phyloP scores from a whole-genome alignment of 148 eudicot genomes.

The Tetragonia tetragonoides region DNA sequence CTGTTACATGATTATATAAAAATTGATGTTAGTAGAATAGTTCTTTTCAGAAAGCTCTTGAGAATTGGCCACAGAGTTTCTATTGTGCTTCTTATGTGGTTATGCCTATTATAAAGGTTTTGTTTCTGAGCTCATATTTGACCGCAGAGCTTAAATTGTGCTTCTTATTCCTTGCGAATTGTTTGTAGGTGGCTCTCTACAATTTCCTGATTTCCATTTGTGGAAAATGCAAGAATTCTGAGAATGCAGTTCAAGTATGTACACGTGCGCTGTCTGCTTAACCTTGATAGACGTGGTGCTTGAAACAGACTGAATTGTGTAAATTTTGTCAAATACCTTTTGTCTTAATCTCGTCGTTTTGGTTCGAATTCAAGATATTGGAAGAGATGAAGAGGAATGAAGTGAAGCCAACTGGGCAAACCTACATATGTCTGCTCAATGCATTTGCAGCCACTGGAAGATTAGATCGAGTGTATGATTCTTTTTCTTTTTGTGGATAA shows the following conservation, averaged over 20 bases:
- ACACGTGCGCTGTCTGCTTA: slow-evolving; percentile 5
- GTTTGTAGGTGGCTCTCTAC: slow-evolving; percentile 66
- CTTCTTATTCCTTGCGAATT: slow-evolving; percentile 13
- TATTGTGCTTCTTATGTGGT: not conserved
- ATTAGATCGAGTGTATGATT: slow-evolving; percentile 79
- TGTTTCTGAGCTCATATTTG: not conserved
- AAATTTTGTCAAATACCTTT: not conserved
- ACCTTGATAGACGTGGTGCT: slow-evolving; percentile 8
- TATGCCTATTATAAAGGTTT: not conserved
- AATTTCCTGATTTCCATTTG: slow-evolving; percentile 81
- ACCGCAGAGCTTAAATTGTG: not conserved
- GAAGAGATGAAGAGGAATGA: slow-evolving; percentile 94
- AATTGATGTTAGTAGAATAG: not conserved
- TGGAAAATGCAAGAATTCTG: slow-evolving; percentile 74
- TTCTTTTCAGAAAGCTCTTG: not conserved
- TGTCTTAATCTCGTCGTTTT: not conserved
- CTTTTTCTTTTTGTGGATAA: slow-evolving; percentile 11
- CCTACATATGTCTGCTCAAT: slow-evolving; percentile 84
- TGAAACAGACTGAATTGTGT: not conserved
- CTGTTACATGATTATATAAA: not conserved
- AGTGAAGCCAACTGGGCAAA: slow-evolving; percentile 92
- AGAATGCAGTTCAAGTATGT: slow-evolving; percentile 68
- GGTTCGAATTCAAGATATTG: slow-evolving; percentile 49
- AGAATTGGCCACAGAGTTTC: not conserved
- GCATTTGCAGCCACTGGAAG: slow-evolving; percentile 86